Base-by-base conservation (phyloP, 1,284 basidiomycete genomes). In the Cystobasidium pallidum region DNA sequence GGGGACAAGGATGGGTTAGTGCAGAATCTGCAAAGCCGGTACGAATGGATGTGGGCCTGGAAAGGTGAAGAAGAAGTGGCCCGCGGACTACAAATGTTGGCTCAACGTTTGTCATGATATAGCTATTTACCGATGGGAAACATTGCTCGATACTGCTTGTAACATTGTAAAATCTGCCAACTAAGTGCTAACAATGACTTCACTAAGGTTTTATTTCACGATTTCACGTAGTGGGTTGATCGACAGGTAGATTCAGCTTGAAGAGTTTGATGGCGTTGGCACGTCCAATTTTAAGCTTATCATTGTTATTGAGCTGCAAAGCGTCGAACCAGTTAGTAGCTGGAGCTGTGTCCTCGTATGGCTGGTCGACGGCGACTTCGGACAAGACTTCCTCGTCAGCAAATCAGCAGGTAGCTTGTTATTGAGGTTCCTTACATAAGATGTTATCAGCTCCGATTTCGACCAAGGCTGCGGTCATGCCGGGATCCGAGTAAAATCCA, bases 1-100 rank as follows among this genome's bases (percentile, higher is more conserved):
- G 67, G 58, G 19, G 58, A 70, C 30, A 57, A 59, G 30, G 49
- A 59, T 28, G 45, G 41, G 15, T 28, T 70, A 13, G 54, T 58
- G n/a, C 32, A 70, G 21, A 70, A 70, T 24, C 57, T 70, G 41
- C 58, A 45, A 47, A 62, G 30, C 21, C 24, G 67, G n/a, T 70
- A 70, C 24, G 58, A 47, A 32, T 70, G 67, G 67, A 70, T 70
- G 55, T 70, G 67, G 67, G 45, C 57, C 45, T 70, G 67, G 67
- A n/a, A 70, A 28, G 67, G 67, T 8, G 64, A 66, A 21, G 36
- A 26, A 19, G 64, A 66, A 43, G 64, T 66, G 24, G 51, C 47
- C 24, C 30, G 51, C 7, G 52, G 64, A 1, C 32, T 41, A 3
- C 34, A 39, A 32, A 36, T 55, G 30, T 47, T 66, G n/a, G 51